Conservation (phyloP, 208 protist species). For the Wallacemonas rigidus region DNA sequence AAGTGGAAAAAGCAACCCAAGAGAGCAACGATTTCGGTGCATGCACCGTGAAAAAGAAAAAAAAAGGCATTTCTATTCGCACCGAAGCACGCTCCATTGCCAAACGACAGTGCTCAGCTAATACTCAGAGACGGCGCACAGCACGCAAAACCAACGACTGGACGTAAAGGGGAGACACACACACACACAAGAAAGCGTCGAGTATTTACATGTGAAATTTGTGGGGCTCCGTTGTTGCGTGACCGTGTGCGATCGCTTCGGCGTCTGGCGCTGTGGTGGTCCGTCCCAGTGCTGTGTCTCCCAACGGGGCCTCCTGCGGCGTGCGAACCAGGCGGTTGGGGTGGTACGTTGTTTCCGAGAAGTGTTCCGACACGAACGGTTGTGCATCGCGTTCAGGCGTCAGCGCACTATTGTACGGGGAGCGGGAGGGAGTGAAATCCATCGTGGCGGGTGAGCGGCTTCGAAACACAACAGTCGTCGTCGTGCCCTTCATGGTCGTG, state of each 20-base stretch:
- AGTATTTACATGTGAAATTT: neutral
- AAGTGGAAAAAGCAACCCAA: neutral
- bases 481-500: constrained; percentile 53
- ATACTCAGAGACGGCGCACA: neutral
- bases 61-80: constrained; percentile 2
- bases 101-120: neutral
- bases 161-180: neutral
- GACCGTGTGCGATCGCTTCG: too few species aligned
- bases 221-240: neutral
- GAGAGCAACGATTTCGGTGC: too few species aligned
- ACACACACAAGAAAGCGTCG: constrained; percentile 17
- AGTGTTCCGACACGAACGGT: constrained; percentile 36
- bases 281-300: too few species aligned
- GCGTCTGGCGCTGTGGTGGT: too few species aligned
- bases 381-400: constrained; percentile 15
- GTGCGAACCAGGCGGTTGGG: constrained; percentile 33
- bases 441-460: constrained; percentile 8
- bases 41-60: constrained; percentile 9
- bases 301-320: constrained; percentile 3
- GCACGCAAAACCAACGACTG: neutral
- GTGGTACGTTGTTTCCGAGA: constrained; percentile 37
- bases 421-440: constrained; percentile 5
- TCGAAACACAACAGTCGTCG: constrained; percentile 63
- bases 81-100: neutral
- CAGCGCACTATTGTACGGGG: constrained; percentile 6